Evolutionary conservation across 352 stramenopile species (phyloP).

Genomic region (Phytophthora foliorum): DNA sequence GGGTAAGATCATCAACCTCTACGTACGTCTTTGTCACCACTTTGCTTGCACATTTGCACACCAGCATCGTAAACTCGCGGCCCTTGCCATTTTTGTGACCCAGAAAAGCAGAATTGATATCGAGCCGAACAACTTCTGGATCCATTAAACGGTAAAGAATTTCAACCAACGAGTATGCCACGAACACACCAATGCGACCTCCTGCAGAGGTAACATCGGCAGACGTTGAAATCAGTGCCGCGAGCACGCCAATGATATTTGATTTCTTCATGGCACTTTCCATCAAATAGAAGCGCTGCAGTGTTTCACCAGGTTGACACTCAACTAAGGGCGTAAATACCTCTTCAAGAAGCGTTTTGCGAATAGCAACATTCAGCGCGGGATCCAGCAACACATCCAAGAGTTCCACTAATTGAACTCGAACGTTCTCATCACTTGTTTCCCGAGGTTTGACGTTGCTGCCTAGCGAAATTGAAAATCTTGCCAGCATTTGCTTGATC

Average conservation of each 20-base stretch:
- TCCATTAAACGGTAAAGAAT: constrained; percentile 73
- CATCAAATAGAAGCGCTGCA: constrained; percentile 65
- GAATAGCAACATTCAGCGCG: constrained; percentile 45
- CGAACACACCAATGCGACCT: constrained; percentile 55
- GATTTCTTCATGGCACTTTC: constrained; percentile 35
- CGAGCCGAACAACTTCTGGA: constrained; percentile 66
- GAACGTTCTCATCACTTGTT: constrained; percentile 13
- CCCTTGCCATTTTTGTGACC: constrained; percentile 78
- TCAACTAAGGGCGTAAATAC: constrained; percentile 67
- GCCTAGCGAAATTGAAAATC: constrained; percentile 42
- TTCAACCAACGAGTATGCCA: constrained; percentile 73
- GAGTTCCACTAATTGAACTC: constrained; percentile 40
- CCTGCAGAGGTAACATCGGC: constrained; percentile 45
- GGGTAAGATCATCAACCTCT: constrained; percentile 44
- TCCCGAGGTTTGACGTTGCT: neutral
- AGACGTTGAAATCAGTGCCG: constrained; percentile 65
- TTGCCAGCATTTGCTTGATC: constrained; percentile 56
- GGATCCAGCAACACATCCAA: constrained; percentile 55
- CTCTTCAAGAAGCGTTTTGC: constrained; percentile 54
- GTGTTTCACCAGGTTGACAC: constrained; percentile 38
- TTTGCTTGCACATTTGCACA: constrained; percentile 87
- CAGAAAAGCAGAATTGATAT: constrained; percentile 79
- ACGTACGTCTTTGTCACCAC: constrained; percentile 64
- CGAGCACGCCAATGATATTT: constrained; percentile 59
- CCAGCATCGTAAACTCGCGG: constrained; percentile 85